Evolutionary conservation across 2,329 filamentous ascomycete genomes (phyloP).

Genomic region (Paraphaeosphaeria minitans): DNA sequence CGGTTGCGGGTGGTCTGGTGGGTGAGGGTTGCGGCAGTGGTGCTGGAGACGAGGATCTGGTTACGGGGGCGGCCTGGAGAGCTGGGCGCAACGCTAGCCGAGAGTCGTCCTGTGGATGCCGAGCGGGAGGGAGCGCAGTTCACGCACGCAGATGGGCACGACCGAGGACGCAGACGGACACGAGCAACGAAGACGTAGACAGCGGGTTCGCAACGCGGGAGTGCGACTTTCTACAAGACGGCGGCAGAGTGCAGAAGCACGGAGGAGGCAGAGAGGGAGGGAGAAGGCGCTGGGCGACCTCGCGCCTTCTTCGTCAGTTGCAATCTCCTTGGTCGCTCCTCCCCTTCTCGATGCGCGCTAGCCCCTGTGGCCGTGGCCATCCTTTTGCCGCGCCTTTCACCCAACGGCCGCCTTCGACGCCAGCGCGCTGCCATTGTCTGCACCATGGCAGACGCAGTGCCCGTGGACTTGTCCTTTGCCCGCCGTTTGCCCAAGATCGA

Average conservation of each 20-base stretch:
- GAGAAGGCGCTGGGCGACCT: background rate
- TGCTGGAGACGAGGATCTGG: conserved; percentile 33
- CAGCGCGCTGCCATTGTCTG: conserved; percentile 23
- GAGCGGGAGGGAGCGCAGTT: background rate
- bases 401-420: conserved; percentile 22
- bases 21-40: conserved; percentile 28
- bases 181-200: background rate
- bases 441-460: conserved; percentile 20
- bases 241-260: background rate
- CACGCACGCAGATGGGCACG: background rate
- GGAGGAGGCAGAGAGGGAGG: conserved; percentile 3
- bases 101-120: conserved; percentile 29
- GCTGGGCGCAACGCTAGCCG: conserved; percentile 35
- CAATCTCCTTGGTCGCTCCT: conserved; percentile 13
- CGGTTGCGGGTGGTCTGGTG: conserved; percentile 19
- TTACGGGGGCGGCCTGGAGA: conserved; percentile 35
- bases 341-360: conserved; percentile 13
- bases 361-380: background rate
- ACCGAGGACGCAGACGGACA: background rate
- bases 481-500: conserved; percentile 51
- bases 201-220: conserved; percentile 1
- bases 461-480: conserved; percentile 38
- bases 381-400: conserved; percentile 17
- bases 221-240: background rate
- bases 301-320: conserved; percentile 19